Evolutionary conservation across 1,284 basidiomycete species (phyloP).

Genomic region (Microbotryomycetes sp.): DNA sequence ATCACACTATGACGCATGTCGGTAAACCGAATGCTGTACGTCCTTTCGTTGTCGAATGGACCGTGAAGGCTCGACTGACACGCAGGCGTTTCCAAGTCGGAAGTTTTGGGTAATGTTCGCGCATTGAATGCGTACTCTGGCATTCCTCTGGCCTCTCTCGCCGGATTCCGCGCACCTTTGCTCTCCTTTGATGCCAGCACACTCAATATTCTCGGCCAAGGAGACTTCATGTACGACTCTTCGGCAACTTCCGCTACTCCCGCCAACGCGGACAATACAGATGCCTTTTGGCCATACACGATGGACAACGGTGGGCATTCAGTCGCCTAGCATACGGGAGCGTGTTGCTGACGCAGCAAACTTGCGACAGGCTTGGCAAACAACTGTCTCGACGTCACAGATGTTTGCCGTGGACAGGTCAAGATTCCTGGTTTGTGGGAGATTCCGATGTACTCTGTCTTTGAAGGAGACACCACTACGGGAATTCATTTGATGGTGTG

Average conservation of each 20-base stretch:
- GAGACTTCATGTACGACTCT: slow-evolving; percentile 54
- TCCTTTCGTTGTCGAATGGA: too few relatives aligned
- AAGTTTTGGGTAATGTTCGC: slow-evolving; percentile 71
- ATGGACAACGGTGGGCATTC: slow-evolving; percentile 35
- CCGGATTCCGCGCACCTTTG: slow-evolving; percentile 71
- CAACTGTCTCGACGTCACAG: slow-evolving; percentile 56
- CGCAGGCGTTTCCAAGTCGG: too few relatives aligned
- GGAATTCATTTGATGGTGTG: slow-evolving; percentile 20
- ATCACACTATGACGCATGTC: slow-evolving; percentile 72
- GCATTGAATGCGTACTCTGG: slow-evolving; percentile 69
- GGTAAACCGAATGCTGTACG: slow-evolving; percentile 40
- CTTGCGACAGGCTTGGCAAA: slow-evolving; percentile 57
- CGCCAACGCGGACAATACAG: slow-evolving; percentile 59
- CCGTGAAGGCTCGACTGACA: too few relatives aligned
- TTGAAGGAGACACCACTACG: slow-evolving; percentile 48
- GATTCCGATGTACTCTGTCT: slow-evolving; percentile 70
- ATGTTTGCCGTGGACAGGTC: slow-evolving; percentile 61
- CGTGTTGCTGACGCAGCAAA: too few relatives aligned
- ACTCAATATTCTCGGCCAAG: slow-evolving; percentile 19
- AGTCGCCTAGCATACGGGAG: too few relatives aligned
- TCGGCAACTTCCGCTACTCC: slow-evolving; percentile 58
- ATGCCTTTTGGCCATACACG: slow-evolving; percentile 52
- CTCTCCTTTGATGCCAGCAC: slow-evolving; percentile 54
- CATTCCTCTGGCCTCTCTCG: slow-evolving; percentile 61
- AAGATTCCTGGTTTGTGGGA: slow-evolving; percentile 73